Evolutionary conservation across 257 asterid genomes (phyloP).

Genomic region (Ajuga chamaepitys): DNA sequence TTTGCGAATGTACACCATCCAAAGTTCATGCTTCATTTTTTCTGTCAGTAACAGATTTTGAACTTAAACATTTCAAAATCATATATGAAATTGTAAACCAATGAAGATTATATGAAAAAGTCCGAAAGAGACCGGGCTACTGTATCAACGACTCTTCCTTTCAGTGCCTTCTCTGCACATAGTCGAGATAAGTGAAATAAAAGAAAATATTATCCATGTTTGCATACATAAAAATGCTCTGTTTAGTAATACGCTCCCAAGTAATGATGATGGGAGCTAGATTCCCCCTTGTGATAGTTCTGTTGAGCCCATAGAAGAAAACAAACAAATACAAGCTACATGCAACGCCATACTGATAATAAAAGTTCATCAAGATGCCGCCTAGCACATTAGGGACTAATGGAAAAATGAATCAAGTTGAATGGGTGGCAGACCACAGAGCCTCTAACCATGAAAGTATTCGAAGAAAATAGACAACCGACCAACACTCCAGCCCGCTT

Average conservation of each 20-base stretch:
- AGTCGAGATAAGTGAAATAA: background rate
- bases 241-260: background rate
- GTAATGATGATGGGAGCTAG: background rate
- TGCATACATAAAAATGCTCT: background rate
- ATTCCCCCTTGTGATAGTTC: background rate
- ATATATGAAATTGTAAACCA: no score
- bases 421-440: background rate
- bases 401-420: background rate
- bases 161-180: background rate
- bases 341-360: background rate
- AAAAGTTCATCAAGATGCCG: background rate
- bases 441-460: background rate
- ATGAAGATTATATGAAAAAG: no score
- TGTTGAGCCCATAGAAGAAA: background rate
- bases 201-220: background rate
- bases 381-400: background rate
- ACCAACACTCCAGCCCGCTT: constrained; percentile 87
- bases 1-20: background rate
- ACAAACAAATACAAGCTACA: background rate
- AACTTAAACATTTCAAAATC: no score
- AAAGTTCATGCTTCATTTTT: background rate
- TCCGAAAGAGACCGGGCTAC: background rate
- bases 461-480: constrained; percentile 49
- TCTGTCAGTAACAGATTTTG: no score
- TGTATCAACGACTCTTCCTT: background rate